A percentile compares a stretch with the other conserved stretches of the same genome.
These are phyloP conservation scores for Candida alai DNA, from an alignment of 805 yeast genomes.

Conservation along the genomic window DNA sequence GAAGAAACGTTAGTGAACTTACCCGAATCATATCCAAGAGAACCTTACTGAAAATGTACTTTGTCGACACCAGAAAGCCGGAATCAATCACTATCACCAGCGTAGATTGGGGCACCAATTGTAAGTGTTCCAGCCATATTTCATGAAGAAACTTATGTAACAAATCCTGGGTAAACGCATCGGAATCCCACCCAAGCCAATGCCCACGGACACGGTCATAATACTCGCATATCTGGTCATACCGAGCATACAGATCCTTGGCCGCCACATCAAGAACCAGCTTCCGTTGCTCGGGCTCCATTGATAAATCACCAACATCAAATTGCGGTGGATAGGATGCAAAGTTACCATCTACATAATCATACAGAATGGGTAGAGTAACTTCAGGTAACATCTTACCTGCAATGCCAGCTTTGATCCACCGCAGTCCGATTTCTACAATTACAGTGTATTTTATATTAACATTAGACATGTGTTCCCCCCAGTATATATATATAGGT, in stretches of 20 bases:
- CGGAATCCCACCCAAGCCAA: slow-evolving; percentile 8
- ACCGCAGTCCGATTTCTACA: slow-evolving; percentile 14
- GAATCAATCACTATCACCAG: slow-evolving; percentile 19
- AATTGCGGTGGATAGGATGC: slow-evolving; percentile 17
- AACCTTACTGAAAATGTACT: slow-evolving; percentile 15
- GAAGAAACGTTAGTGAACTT: slow-evolving; percentile 21
- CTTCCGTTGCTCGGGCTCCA: too few species aligned
- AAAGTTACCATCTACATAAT: not conserved
- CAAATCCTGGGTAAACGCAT: not conserved
- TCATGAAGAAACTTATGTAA: slow-evolving; percentile 13
- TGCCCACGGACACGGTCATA: too few species aligned
- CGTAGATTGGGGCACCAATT: slow-evolving; percentile 13
- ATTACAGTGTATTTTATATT: slow-evolving; percentile 10
- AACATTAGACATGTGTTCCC: not conserved
- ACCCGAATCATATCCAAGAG: slow-evolving; percentile 21
- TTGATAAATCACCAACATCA: slow-evolving; percentile 19
- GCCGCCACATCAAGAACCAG: too few species aligned
- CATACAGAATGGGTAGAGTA: slow-evolving; percentile 6
- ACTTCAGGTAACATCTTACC: slow-evolving; percentile 20
- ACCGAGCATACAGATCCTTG: too few species aligned
- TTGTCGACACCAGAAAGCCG: slow-evolving; percentile 13
- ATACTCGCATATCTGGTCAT: too few species aligned
- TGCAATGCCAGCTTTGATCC: slow-evolving; percentile 22
- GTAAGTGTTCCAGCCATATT: slow-evolving; percentile 9
- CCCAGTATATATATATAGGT: too few species aligned